Conservation (phyloP, 169 alveolate species). For the Eimeria acervulina region DNA sequence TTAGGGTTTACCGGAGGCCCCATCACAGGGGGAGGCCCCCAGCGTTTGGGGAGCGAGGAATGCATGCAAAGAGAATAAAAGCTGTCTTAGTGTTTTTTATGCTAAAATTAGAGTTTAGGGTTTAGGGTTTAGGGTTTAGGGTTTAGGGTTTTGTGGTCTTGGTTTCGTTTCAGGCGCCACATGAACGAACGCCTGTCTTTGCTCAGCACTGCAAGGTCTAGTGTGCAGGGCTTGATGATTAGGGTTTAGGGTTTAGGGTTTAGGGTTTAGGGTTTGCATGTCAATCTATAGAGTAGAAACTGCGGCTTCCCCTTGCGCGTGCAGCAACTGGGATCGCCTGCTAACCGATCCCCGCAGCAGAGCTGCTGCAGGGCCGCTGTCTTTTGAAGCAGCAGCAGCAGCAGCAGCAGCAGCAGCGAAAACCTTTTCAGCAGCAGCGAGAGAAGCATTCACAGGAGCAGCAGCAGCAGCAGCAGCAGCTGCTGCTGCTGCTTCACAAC, state of each 20-base stretch:
- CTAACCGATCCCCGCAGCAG: neutral
- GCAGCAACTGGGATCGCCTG: neutral
- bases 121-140: neutral
- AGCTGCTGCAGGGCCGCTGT: neutral
- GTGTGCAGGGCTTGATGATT: neutral
- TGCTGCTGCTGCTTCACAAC: neutral
- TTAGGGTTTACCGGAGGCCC: neutral
- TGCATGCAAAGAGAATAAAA: neutral
- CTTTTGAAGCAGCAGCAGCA: no score
- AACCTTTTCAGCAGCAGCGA: no score
- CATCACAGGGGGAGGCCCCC: neutral
- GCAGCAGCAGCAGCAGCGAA: neutral
- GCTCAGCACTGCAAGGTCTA: neutral
- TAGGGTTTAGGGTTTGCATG: conserved; percentile 32
- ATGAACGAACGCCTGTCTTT: neutral
- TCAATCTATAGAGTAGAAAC: neutral
- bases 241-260: conserved; percentile 39
- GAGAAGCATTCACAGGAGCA: no score
- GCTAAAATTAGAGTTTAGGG: neutral
- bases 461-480: neutral
- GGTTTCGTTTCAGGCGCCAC: neutral
- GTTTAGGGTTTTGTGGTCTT: neutral
- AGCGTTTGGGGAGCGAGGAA: neutral
- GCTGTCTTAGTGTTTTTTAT: neutral
- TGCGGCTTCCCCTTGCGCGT: no score